Evolutionary conservation across 768 basidiomycete species (phyloP).

Genomic region (Leucocoprinus sp.): DNA sequence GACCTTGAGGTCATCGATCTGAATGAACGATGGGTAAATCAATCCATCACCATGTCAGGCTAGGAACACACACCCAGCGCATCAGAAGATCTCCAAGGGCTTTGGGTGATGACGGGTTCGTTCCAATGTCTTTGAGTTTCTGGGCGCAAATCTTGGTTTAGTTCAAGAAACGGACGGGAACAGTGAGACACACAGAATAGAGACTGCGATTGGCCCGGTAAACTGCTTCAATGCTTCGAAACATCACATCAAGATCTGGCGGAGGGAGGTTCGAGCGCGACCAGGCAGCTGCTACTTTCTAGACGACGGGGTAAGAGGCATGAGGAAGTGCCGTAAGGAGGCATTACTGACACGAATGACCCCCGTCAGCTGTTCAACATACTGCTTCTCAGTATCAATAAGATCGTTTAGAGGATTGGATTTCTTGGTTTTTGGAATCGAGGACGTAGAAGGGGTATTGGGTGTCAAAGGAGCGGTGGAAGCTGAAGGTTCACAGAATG

Average conservation of each 20-base stretch:
- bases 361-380: conserved; percentile 84
- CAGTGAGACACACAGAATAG: conserved; percentile 42
- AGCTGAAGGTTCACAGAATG: conserved; percentile 15
- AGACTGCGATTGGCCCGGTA: conserved; percentile 87
- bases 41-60: conserved; percentile 3
- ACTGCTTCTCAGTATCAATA: conserved; percentile 86
- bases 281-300: conserved; percentile 99
- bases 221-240: conserved; percentile 84
- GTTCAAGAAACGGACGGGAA: neutral
- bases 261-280: conserved; percentile 92
- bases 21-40: conserved; percentile 15
- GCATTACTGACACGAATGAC: conserved; percentile 72
- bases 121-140: conserved; percentile 93
- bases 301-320: conserved; percentile 11
- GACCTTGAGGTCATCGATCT: conserved; percentile 88
- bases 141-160: conserved; percentile 21
- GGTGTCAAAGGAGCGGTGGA: conserved; percentile 21
- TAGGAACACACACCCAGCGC: conserved; percentile 78
- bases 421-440: conserved; percentile 42
- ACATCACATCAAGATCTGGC: conserved; percentile 86
- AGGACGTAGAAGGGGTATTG: conserved; percentile 17
- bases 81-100: conserved; percentile 92
- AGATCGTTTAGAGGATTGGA: conserved; percentile 85
- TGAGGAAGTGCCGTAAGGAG: conserved; percentile 4
- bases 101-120: conserved; percentile 87